Evolutionary conservation across 2,329 filamentous ascomycete genomes (phyloP), one percentile per base, ranked within the genome.

Genomic region (Pseudogymnoascus sp.): DNA sequence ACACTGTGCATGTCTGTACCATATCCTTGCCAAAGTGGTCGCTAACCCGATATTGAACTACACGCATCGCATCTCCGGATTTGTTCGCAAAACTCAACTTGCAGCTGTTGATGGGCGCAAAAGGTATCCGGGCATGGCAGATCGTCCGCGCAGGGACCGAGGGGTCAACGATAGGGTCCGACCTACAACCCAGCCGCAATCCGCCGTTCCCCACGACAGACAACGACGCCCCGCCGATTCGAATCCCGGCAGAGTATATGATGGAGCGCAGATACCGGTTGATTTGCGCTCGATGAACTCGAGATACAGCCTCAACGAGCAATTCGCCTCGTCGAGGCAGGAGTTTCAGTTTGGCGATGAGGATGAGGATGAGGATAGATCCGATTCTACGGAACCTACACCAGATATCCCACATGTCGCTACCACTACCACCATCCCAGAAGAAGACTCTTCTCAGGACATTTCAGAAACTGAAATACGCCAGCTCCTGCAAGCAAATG

Each of bases 291-390:
- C 60, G 6, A 58, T 38, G 43, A 52, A 58, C 49, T 62, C 60
- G 16, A 62, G 60, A 62, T 62, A 55, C 60, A 62, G 60, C 16
- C 39, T 62, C 33, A 62, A 62, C 33, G 61, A 62, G 35, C 61
- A 62, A 62, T 62, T 62, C 7, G 61, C 61, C 16, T 55, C 52
- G 19, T 62, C 61, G 21, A 29, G 61, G 41, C 49, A 59, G 16
- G 61, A 62, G 29, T 62, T 62, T 41, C 35, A 62, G 23, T 62
- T 62, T 19, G 61, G 41, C 29, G 49, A 60, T 29, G 49, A 55
- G 29, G 49, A 55, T 55, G 49, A 55, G n/a, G 49, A 55, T 12
- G 49, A 35, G 49, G 49, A 35, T 55, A 29, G 33, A 55, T 33
- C 29, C 29, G 49, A 55, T 21, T 55, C n/a, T 33, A 58, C 38